A percentile compares a stretch with the other conserved stretches of the same genome.
Evolutionary conservation across 441 rosid genomes (phyloP).

Genomic region (Cnidoscolus chayamansa): DNA sequence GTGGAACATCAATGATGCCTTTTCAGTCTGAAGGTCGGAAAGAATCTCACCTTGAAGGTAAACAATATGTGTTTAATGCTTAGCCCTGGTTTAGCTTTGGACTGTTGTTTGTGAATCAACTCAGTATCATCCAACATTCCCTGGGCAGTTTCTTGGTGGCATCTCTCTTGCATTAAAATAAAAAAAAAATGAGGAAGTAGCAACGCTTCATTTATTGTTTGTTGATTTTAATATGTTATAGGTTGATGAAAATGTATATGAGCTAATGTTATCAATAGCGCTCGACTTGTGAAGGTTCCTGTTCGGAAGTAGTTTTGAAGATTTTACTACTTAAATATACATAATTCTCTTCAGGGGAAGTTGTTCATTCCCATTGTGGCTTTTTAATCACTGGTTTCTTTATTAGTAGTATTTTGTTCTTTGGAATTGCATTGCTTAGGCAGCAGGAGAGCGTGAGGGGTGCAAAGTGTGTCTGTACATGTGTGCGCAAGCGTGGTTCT

Average conservation of each 20-base stretch:
- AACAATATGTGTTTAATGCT: conserved; percentile 12
- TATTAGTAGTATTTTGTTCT: too few species aligned
- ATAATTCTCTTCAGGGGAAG: too few species aligned
- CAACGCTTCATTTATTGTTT: not conserved
- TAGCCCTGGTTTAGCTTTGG: not conserved
- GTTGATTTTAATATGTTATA: not conserved
- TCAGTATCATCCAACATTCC: not conserved
- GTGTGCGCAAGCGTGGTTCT: not conserved
- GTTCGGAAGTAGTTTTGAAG: not conserved
- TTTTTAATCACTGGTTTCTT: too few species aligned
- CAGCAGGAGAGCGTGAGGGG: too few species aligned
- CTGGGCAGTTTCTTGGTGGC: too few species aligned
- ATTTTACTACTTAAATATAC: not conserved
- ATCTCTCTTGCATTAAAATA: too few species aligned
- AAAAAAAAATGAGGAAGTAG: not conserved
- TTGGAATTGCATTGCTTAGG: too few species aligned
- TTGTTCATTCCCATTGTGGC: too few species aligned
- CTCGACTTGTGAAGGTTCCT: not conserved
- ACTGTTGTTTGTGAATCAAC: not conserved
- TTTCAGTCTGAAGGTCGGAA: conserved; percentile 9
- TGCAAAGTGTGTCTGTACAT: too few species aligned
- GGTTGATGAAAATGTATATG: too few species aligned
- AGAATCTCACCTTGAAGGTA: conserved; percentile 23
- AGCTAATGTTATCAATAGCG: too few species aligned
- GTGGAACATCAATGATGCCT: conserved; percentile 5